phyloP scores from a whole-genome alignment of 1,284 basidiomycete genomes.

The Cutaneotrichosporon arboriforme region DNA sequence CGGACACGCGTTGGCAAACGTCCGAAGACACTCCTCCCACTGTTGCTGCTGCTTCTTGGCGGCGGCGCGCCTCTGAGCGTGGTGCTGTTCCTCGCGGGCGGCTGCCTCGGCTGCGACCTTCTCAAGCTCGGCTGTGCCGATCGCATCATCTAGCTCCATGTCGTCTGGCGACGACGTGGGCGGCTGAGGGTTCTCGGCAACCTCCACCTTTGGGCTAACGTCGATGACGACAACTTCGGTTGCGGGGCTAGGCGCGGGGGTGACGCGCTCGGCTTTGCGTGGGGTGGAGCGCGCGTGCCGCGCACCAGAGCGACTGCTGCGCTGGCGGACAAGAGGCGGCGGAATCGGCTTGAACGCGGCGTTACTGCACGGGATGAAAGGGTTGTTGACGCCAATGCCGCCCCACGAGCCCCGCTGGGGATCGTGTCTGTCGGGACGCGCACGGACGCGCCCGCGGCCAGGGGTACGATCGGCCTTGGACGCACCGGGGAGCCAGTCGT shows the following conservation, averaged over 20 bases:
- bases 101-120: conserved; percentile 35
- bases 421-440: conserved; percentile 8
- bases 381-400: conserved; percentile 38
- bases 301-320: conserved; percentile 11
- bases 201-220: not conserved
- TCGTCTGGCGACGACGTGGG: not conserved
- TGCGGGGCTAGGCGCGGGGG: conserved; percentile 2
- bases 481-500: conserved; percentile 33
- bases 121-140: conserved; percentile 41
- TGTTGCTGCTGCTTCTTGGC: conserved; percentile 29
- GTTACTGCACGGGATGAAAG: conserved; percentile 14
- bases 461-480: conserved; percentile 22
- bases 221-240: conserved; percentile 8
- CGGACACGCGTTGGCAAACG: conserved; percentile 18
- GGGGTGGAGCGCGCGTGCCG: conserved; percentile 14
- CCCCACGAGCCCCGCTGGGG: conserved; percentile 28
- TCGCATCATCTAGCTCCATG: conserved; percentile 23
- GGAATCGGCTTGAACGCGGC: conserved; percentile 3
- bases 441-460: conserved; percentile 18
- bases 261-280: conserved; percentile 13
- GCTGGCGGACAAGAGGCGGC: conserved; percentile 15
- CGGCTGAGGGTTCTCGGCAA: conserved; percentile 12
- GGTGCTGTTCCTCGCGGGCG: conserved; percentile 31
- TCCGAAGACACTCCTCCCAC: conserved; percentile 33
- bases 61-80: conserved; percentile 27